These are phyloP conservation scores for Pythium rishiriense DNA, from an alignment of 352 stramenopile genomes.

Conservation along the genomic window DNA sequence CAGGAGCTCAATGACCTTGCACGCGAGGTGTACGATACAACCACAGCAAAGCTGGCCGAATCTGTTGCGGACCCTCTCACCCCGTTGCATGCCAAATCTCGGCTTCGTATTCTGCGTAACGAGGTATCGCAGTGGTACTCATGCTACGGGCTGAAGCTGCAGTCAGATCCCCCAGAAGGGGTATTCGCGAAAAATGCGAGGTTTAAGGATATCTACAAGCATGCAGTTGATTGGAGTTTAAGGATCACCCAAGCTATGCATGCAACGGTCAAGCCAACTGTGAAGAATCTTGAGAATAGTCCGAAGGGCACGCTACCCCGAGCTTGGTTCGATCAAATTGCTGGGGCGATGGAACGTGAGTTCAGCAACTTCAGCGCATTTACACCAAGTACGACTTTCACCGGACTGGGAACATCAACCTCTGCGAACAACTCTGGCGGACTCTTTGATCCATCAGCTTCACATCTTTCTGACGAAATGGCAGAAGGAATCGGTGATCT, in stretches of 20 bases:
- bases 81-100: constrained; percentile 65
- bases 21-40: constrained; percentile 71
- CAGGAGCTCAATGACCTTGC: constrained; percentile 77
- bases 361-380: constrained; percentile 35
- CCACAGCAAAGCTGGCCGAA: constrained; percentile 74
- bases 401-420: background rate
- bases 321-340: constrained; percentile 78
- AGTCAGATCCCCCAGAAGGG: constrained; percentile 67
- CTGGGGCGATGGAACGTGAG: constrained; percentile 47
- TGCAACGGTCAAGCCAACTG: constrained; percentile 70
- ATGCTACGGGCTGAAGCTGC: constrained; percentile 74
- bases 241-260: constrained; percentile 79
- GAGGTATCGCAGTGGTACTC: constrained; percentile 86
- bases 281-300: constrained; percentile 64
- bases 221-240: constrained; percentile 74
- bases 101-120: constrained; percentile 74
- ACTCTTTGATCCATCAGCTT: constrained; percentile 22
- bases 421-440: constrained; percentile 15
- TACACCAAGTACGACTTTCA: constrained; percentile 21
- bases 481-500: constrained; percentile 57
- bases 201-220: constrained; percentile 82
- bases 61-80: constrained; percentile 76
- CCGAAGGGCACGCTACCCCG: constrained; percentile 71
- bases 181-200: constrained; percentile 80
- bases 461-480: constrained; percentile 49